Evolutionary conservation across 306 rosid genomes (phyloP).

Genomic region (Castanea sativa): DNA sequence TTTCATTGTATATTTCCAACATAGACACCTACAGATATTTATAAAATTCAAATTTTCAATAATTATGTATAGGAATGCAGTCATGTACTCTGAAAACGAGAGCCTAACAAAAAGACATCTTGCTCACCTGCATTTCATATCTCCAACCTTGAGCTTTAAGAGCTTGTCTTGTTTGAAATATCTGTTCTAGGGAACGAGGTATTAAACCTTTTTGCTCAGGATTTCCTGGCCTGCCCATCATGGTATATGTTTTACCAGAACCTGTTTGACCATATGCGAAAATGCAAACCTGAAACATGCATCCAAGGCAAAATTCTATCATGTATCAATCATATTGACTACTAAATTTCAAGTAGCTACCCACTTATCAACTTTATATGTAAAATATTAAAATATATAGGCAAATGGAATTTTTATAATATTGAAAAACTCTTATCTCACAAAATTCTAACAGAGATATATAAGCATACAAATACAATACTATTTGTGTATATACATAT

Average conservation of each 20-base stretch:
- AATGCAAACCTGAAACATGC: slow-evolving; percentile 79
- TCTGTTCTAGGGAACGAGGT: slow-evolving; percentile 92
- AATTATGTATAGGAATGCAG: background rate
- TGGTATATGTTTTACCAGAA: slow-evolving; percentile 96
- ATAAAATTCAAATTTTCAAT: slow-evolving; percentile 18
- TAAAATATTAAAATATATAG: background rate
- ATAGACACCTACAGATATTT: slow-evolving; percentile 65
- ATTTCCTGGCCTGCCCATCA: slow-evolving; percentile 95
- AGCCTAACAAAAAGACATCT: background rate
- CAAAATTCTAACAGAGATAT: background rate
- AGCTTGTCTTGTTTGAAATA: slow-evolving; percentile 78
- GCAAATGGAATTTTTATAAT: background rate
- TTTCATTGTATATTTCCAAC: slow-evolving; percentile 97
- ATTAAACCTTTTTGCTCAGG: slow-evolving; percentile 79
- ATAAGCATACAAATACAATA: too few relatives aligned
- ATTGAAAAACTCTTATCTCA: background rate
- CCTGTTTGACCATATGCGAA: slow-evolving; percentile 99
- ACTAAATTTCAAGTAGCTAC: background rate
- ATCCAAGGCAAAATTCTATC: background rate
- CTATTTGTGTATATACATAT: background rate
- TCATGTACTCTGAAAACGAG: background rate
- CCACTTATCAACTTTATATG: background rate
- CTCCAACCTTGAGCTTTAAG: slow-evolving; percentile 91
- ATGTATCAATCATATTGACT: background rate
- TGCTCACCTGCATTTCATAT: slow-evolving; percentile 91